Conservation (phyloP, 257 asterid species). For the Plectranthus barbatus region DNA sequence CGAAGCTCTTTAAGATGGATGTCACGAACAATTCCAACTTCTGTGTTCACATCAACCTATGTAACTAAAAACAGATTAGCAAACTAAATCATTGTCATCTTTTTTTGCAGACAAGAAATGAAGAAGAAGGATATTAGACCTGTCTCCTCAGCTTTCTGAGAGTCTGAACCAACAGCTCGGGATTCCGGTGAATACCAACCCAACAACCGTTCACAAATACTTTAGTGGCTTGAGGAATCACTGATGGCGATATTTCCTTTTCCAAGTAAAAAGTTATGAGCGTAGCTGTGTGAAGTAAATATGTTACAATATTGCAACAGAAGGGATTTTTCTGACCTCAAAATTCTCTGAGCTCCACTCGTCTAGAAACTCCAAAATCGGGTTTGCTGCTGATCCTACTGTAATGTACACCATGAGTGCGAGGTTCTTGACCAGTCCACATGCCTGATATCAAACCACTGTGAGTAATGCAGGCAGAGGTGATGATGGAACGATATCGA, state of each 20-base stretch:
- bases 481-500: not conserved
- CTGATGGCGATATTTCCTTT: conserved; percentile 83
- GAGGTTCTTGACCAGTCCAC: conserved; percentile 84
- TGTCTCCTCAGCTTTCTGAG: conserved; percentile 60
- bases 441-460: conserved; percentile 46
- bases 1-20: conserved; percentile 74
- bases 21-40: conserved; percentile 77
- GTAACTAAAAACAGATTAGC: not conserved
- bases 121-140: conserved; percentile 1
- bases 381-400: conserved; percentile 90
- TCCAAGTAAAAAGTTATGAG: not conserved
- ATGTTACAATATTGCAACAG: not conserved
- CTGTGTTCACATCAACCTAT: conserved; percentile 78
- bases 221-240: conserved; percentile 69
- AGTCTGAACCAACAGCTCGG: conserved; percentile 68
- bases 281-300: not conserved
- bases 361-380: conserved; percentile 74
- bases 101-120: not conserved
- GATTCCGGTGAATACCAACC: conserved; percentile 75
- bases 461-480: not conserved
- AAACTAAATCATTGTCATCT: not conserved
- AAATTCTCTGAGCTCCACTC: conserved; percentile 90
- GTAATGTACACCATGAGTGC: conserved; percentile 90
- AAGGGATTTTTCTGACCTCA: conserved; percentile 36
- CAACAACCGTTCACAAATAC: conserved; percentile 76